Evolutionary conservation across 2,329 filamentous ascomycete genomes (phyloP).

Genomic region (Fusarium protoensiforme): DNA sequence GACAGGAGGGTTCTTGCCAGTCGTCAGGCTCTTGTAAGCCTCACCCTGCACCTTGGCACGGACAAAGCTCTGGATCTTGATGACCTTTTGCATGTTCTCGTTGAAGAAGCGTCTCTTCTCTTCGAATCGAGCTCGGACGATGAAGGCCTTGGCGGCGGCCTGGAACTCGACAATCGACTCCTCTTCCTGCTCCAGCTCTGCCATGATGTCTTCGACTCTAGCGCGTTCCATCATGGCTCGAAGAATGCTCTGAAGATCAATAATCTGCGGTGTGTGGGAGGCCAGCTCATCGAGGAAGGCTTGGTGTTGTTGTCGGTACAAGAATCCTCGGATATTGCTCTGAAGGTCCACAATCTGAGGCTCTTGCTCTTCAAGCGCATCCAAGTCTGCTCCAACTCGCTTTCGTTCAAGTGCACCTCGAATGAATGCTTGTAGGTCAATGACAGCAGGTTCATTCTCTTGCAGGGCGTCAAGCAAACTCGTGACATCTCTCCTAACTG

Average conservation of each 20-base stretch:
- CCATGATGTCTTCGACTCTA: constrained; percentile 78
- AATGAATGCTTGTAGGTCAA: constrained; percentile 67
- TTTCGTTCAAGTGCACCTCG: constrained; percentile 71
- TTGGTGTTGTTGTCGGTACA: constrained; percentile 69
- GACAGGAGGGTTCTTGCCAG: constrained; percentile 95
- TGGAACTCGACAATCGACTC: constrained; percentile 81
- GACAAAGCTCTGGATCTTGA: constrained; percentile 98
- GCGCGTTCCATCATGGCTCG: constrained; percentile 84
- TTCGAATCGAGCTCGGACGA: constrained; percentile 79
- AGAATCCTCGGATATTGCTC: constrained; percentile 72
- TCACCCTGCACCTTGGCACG: constrained; percentile 95
- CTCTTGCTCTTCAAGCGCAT: constrained; percentile 68
- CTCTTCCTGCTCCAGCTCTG: constrained; percentile 85
- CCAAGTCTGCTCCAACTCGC: constrained; percentile 59
- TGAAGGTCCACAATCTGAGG: constrained; percentile 72
- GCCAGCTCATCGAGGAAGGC: constrained; percentile 76
- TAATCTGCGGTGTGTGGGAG: constrained; percentile 73
- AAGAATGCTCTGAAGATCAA: constrained; percentile 78
- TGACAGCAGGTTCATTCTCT: constrained; percentile 57
- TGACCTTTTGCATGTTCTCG: constrained; percentile 98
- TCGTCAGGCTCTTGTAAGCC: constrained; percentile 96
- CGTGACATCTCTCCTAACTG: constrained; percentile 62
- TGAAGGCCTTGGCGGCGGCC: constrained; percentile 75
- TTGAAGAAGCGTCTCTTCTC: constrained; percentile 91
- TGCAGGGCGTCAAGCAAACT: constrained; percentile 60